A percentile compares a stretch with the other conserved stretches of the same genome.
Evolutionary conservation across 2,329 filamentous ascomycete species (phyloP).

Genomic region (Gaeumannomyces sp.): DNA sequence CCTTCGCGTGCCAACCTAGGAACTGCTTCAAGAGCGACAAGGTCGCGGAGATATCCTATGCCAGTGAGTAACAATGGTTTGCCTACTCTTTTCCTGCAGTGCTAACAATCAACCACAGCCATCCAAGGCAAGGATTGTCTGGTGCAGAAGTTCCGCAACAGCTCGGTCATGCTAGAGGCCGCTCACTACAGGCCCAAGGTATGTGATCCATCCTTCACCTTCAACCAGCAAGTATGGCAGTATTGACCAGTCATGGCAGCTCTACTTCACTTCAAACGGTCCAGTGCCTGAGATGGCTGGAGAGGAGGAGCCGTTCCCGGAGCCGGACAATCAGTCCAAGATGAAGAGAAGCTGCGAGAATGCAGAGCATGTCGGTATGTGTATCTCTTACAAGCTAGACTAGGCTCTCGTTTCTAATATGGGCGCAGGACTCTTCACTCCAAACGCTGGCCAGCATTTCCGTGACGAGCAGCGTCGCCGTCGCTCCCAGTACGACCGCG

Average conservation of each 20-base stretch:
- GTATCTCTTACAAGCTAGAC: background rate
- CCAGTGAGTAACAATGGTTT: constrained; percentile 56
- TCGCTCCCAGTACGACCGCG: constrained; percentile 74
- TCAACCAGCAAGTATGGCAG: background rate
- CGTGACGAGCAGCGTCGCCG: constrained; percentile 71
- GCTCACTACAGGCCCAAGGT: constrained; percentile 80
- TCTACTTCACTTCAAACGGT: constrained; percentile 46
- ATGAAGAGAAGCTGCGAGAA: constrained; percentile 84
- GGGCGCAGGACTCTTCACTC: constrained; percentile 65
- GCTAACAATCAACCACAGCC: constrained; percentile 39
- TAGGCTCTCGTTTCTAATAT: background rate
- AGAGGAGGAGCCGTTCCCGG: constrained; percentile 68
- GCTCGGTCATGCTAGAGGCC: constrained; percentile 86
- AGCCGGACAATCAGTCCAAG: constrained; percentile 78
- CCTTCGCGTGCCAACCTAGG: constrained; percentile 36
- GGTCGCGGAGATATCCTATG: constrained; percentile 85
- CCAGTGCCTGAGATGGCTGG: constrained; percentile 51
- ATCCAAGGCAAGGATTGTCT: constrained; percentile 90
- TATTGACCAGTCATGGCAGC: constrained; percentile 24
- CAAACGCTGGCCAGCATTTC: constrained; percentile 66
- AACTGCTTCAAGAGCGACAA: constrained; percentile 79
- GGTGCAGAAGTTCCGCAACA: constrained; percentile 94
- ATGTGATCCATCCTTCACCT: constrained; percentile 15
- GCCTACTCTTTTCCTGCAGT: background rate
- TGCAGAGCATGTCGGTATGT: constrained; percentile 73